A percentile compares a stretch with the other conserved stretches of the same genome.
These are phyloP conservation scores for Penicillium waksmanii DNA, from an alignment of 495 filamentous ascomycete genomes.

Conservation along the genomic window DNA sequence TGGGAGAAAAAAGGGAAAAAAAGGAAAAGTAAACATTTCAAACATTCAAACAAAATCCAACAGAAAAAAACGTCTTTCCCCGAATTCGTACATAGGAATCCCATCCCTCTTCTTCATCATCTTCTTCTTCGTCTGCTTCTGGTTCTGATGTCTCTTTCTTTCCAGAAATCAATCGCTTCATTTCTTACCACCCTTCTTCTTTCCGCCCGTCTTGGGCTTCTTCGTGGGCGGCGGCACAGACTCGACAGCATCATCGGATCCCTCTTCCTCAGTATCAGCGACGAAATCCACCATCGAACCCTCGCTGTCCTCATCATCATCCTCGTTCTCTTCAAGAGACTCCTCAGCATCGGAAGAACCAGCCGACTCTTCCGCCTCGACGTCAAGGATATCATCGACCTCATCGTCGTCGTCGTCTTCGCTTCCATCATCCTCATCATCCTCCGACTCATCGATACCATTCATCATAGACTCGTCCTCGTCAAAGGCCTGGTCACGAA, in stretches of 20 bases:
- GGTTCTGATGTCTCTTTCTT: no score
- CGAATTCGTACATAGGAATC: constrained; percentile 3
- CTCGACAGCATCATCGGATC: constrained; percentile 40
- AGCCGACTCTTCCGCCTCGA: constrained; percentile 51
- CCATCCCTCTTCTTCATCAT: no score
- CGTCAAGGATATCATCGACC: constrained; percentile 43
- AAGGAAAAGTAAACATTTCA: background rate
- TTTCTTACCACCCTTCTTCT: constrained; percentile 41
- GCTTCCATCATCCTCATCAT: constrained; percentile 44
- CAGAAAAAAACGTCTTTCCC: background rate
- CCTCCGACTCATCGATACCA: constrained; percentile 44
- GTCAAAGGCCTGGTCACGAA: constrained; percentile 44
- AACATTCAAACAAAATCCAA: constrained; percentile 3
- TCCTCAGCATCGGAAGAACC: constrained; percentile 54
- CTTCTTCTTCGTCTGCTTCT: no score
- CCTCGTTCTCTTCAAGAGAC: constrained; percentile 48
- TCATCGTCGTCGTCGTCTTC: constrained; percentile 48
- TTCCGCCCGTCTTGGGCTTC: constrained; percentile 40
- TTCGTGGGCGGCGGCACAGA: constrained; percentile 41
- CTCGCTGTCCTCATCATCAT: constrained; percentile 47
- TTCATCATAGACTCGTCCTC: constrained; percentile 54
- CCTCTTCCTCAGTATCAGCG: constrained; percentile 49
- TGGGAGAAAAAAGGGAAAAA: background rate
- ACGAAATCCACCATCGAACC: constrained; percentile 52
- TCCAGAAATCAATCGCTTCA: constrained; percentile 14